phyloP scores from a whole-genome alignment of 805 yeast species.

The Saccharomycopsis synnaedendra region DNA sequence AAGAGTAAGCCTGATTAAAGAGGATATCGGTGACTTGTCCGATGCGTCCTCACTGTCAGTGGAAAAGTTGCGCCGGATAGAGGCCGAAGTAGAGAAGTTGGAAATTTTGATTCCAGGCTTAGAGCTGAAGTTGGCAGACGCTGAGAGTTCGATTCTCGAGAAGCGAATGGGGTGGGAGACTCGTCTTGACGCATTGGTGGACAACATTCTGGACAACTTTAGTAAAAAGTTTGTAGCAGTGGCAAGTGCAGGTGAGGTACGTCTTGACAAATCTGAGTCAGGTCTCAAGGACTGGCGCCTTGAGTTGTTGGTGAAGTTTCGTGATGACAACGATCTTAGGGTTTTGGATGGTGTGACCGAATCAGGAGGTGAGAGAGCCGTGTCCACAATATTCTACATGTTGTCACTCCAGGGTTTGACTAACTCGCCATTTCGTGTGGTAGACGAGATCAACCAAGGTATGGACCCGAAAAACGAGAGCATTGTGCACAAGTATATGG shows the following conservation, averaged over 20 bases:
- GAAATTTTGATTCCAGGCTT: slow-evolving; percentile 19
- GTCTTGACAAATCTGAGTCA: slow-evolving; percentile 28
- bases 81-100: slow-evolving; percentile 18
- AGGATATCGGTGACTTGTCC: slow-evolving; percentile 28
- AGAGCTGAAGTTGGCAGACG: slow-evolving; percentile 17
- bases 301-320: slow-evolving; percentile 74
- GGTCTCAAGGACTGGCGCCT: slow-evolving; percentile 66
- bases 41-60: slow-evolving; percentile 29
- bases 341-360: slow-evolving; percentile 78
- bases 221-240: slow-evolving; percentile 55
- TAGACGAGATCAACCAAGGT: slow-evolving; percentile 97
- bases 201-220: slow-evolving; percentile 51
- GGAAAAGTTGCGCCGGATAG: slow-evolving; percentile 23
- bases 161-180: slow-evolving; percentile 49
- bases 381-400: slow-evolving; percentile 81
- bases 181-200: slow-evolving; percentile 40
- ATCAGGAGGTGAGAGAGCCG: slow-evolving; percentile 97
- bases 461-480: slow-evolving; percentile 94
- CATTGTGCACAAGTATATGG: slow-evolving; percentile 74
- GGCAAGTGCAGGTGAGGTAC: slow-evolving; percentile 81
- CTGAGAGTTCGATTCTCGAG: slow-evolving; percentile 26
- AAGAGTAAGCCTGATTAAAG: slow-evolving; percentile 33
- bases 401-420: slow-evolving; percentile 86
- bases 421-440: slow-evolving; percentile 84
- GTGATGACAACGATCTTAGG: slow-evolving; percentile 63